Evolutionary conservation across 169 alveolate species (phyloP).

Genomic region (Plasmodium fragile): DNA sequence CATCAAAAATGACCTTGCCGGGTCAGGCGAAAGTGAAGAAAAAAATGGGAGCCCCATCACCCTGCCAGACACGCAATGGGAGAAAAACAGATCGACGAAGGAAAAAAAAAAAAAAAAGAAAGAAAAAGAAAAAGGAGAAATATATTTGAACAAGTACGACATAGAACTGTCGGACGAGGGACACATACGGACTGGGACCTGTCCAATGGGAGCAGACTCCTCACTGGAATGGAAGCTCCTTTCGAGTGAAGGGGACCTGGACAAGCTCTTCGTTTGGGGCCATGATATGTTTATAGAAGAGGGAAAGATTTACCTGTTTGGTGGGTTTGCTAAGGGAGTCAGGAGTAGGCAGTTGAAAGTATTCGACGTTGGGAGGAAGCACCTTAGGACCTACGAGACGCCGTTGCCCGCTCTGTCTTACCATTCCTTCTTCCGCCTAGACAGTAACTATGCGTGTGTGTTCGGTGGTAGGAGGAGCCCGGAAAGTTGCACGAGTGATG

Average conservation of each 20-base stretch:
- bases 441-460: conserved; percentile 47
- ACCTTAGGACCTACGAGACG: background rate
- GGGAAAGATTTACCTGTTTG: conserved; percentile 56
- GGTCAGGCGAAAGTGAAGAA: conserved; percentile 13
- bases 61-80: background rate
- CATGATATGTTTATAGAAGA: conserved; percentile 68
- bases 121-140: background rate
- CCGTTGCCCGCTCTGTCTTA: conserved; percentile 29
- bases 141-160: conserved; percentile 16
- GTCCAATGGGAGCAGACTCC: background rate
- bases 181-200: background rate
- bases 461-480: conserved; percentile 72
- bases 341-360: conserved; percentile 46
- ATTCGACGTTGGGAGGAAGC: conserved; percentile 27
- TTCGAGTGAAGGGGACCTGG: conserved; percentile 4
- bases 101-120: background rate
- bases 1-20: background rate
- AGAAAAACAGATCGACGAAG: too few species aligned
- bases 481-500: conserved; percentile 7
- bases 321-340: conserved; percentile 59
- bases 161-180: conserved; percentile 9
- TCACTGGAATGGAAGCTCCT: conserved; percentile 32
- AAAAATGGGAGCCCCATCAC: background rate
- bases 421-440: conserved; percentile 33
- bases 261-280: conserved; percentile 70